phyloP scores from a whole-genome alignment of 2,329 filamentous ascomycete genomes.

The Orbilia brochopaga region DNA sequence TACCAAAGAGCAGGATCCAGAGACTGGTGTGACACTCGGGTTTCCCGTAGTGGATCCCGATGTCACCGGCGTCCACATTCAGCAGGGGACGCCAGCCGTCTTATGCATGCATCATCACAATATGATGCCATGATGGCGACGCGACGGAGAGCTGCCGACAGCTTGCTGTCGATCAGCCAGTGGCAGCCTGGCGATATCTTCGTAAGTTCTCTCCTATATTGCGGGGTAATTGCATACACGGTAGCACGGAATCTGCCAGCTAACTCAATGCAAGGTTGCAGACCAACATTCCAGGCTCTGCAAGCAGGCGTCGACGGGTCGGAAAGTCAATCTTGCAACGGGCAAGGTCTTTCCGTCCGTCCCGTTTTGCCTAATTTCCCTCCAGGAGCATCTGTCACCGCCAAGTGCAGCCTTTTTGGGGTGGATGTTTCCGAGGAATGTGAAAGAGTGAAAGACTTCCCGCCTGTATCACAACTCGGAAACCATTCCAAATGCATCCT shows the following conservation, averaged over 20 bases:
- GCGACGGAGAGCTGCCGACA: neutral
- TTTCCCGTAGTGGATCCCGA: no score
- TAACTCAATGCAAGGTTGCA: constrained; percentile 12
- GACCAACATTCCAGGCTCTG: constrained; percentile 15
- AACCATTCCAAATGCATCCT: no score
- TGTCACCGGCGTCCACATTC: no score
- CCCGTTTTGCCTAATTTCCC: constrained; percentile 21
- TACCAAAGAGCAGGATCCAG: neutral
- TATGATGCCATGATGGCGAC: neutral
- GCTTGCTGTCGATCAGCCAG: neutral
- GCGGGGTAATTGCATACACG: neutral
- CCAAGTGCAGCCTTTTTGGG: neutral
- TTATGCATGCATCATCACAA: neutral
- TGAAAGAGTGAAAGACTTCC: neutral
- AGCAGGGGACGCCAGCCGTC: neutral
- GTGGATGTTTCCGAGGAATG: constrained; percentile 23
- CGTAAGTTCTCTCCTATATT: no score
- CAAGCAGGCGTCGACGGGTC: constrained; percentile 16
- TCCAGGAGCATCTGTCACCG: neutral
- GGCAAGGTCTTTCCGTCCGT: constrained; percentile 14
- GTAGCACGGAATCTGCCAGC: neutral
- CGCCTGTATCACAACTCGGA: no score
- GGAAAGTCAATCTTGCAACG: constrained; percentile 12
- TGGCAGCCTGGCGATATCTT: neutral
- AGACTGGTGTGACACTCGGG: no score